Conservation (phyloP, 2,329 filamentous ascomycete species). For the Nakataea oryzae region DNA sequence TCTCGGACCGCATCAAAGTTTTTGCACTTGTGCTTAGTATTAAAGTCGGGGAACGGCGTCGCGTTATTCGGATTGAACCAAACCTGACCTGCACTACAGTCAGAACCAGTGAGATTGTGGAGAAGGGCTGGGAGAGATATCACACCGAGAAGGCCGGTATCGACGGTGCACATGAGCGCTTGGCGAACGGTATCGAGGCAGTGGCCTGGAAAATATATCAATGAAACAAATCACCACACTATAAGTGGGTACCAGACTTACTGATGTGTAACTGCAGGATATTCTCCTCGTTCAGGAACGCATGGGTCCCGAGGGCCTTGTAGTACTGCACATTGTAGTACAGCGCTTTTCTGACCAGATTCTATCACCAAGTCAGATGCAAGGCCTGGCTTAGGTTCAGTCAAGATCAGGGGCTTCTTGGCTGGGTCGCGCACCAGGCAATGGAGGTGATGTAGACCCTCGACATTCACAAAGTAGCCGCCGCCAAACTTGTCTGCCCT, state of each 20-base stretch:
- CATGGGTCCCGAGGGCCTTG: slow-evolving; percentile 32
- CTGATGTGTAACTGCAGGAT: slow-evolving; percentile 47
- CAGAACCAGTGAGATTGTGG: not conserved
- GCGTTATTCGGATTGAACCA: slow-evolving; percentile 39
- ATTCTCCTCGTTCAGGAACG: slow-evolving; percentile 43
- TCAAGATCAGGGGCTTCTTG: not conserved
- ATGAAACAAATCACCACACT: not conserved
- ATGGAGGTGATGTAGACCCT: slow-evolving; percentile 46
- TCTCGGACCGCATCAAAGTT: slow-evolving; percentile 17
- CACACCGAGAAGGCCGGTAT: slow-evolving; percentile 41
- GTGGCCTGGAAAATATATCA: slow-evolving; percentile 28
- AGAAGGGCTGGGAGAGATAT: not conserved
- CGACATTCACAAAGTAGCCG: slow-evolving; percentile 46
- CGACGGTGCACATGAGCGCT: slow-evolving; percentile 52
- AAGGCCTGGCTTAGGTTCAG: not conserved
- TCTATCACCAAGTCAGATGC: slow-evolving; percentile 21
- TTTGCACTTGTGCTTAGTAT: slow-evolving; percentile 45
- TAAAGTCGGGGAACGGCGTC: slow-evolving; percentile 49
- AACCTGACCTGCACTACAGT: slow-evolving; percentile 30
- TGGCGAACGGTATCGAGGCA: slow-evolving; percentile 53
- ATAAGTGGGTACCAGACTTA: slow-evolving; percentile 21
- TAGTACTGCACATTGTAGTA: slow-evolving; percentile 53
- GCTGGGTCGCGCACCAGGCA: slow-evolving; percentile 34
- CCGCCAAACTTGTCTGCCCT: slow-evolving; percentile 44
- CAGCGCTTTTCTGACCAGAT: slow-evolving; percentile 45